Conservation (phyloP, 495 filamentous ascomycete genomes). For the Penicillium pulvis region DNA sequence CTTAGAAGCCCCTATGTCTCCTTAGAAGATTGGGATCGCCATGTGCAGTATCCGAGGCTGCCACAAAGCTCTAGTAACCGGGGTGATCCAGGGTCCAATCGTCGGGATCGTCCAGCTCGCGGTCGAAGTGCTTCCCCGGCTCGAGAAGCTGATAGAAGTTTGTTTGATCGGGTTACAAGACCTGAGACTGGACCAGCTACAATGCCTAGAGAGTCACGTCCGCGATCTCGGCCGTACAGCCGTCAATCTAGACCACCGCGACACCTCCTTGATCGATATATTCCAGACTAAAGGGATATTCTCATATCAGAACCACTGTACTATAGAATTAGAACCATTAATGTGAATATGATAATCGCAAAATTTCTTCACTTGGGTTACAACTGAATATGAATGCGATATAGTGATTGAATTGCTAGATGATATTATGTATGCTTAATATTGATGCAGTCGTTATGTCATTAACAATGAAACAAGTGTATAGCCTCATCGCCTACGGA, state of each 20-base stretch:
- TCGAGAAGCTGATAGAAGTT: constrained; percentile 20
- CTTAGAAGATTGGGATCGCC: constrained; percentile 76
- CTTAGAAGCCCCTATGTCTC: constrained; percentile 73
- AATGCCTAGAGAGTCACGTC: constrained; percentile 1
- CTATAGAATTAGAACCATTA: constrained; percentile 2
- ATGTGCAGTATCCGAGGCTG: constrained; percentile 66
- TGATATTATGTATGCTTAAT: constrained; percentile 20
- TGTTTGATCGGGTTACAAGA: constrained; percentile 32
- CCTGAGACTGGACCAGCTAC: constrained; percentile 5
- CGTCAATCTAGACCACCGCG: constrained; percentile 29
- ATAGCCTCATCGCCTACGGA: constrained; percentile 42
- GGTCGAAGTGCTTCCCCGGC: constrained; percentile 29
- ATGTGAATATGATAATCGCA: background rate
- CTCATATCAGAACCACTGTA: background rate
- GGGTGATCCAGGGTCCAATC: background rate
- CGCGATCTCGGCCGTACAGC: constrained; percentile 21
- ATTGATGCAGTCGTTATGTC: constrained; percentile 37
- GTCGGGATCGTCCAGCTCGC: constrained; percentile 1
- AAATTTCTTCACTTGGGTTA: background rate
- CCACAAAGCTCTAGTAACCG: background rate
- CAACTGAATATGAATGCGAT: background rate
- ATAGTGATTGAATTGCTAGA: constrained; percentile 7
- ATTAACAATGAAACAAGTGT: constrained; percentile 15
- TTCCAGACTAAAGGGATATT: constrained; percentile 33
- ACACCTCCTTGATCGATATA: constrained; percentile 39